Evolutionary conservation across 2,329 filamentous ascomycete species (phyloP).

Genomic region (Talaromyces sp.): DNA sequence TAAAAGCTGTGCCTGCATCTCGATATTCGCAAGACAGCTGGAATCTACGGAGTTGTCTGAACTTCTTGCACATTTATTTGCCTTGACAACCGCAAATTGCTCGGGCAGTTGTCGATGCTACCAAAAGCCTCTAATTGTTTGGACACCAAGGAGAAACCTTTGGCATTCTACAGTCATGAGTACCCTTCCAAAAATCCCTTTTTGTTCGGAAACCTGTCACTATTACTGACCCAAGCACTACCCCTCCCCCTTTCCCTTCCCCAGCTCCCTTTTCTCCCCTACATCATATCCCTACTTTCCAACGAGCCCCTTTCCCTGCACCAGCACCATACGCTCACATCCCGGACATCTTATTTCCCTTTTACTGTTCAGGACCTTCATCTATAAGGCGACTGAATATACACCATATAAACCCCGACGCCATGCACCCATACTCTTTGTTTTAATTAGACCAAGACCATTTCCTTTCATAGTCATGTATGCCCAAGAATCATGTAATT

Average conservation of each 20-base stretch:
- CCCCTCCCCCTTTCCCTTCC: constrained; percentile 5
- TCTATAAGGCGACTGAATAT: constrained; percentile 4
- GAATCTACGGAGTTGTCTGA: background rate
- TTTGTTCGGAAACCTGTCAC: background rate
- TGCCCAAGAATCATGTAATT: constrained; percentile 39
- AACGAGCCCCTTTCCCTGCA: constrained; percentile 3
- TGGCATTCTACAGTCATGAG: background rate
- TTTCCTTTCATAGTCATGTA: constrained; percentile 24
- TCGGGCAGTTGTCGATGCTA: background rate
- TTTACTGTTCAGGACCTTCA: constrained; percentile 8
- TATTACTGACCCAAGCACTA: constrained; percentile 4
- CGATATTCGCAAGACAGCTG: background rate
- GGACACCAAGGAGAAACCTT: background rate
- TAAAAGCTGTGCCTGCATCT: background rate
- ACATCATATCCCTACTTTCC: background rate
- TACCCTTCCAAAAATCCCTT: background rate
- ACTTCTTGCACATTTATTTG: background rate
- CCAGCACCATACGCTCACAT: constrained; percentile 6
- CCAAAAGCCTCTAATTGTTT: background rate
- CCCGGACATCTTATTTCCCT: constrained; percentile 5
- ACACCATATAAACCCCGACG: constrained; percentile 7
- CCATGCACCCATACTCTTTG: constrained; percentile 8
- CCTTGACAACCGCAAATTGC: background rate
- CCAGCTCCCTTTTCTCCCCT: constrained; percentile 11
- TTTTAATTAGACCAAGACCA: constrained; percentile 33